phyloP scores from a whole-genome alignment of 176 grass and related monocot species.

The Phragmites australis region DNA sequence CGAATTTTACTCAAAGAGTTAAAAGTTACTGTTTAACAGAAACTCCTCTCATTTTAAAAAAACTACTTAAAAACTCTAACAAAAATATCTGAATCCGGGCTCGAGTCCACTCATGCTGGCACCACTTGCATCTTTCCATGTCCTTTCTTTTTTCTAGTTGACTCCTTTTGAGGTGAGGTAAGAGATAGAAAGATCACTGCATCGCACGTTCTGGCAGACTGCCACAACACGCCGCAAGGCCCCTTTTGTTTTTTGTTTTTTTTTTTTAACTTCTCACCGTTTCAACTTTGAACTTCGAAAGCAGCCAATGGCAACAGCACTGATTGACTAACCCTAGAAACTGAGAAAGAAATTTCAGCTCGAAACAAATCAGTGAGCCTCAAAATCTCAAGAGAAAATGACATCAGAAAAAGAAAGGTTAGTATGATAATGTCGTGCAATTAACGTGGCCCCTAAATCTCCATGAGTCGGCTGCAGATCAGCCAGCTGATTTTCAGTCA shows the following conservation, averaged over 20 bases:
- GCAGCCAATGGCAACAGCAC: neutral
- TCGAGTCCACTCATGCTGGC: neutral
- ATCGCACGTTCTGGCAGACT: neutral
- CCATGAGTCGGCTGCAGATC: neutral
- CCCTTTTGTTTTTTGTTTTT: neutral
- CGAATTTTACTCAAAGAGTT: no score
- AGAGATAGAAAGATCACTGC: constrained; percentile 6
- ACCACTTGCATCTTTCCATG: constrained; percentile 25
- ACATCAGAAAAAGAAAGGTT: neutral
- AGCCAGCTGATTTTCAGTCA: neutral
- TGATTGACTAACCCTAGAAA: constrained; percentile 12
- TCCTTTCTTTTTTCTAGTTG: constrained; percentile 4
- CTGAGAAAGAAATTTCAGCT: neutral
- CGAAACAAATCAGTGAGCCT: neutral
- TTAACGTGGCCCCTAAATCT: neutral
- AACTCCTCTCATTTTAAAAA: no score
- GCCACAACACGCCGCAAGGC: neutral
- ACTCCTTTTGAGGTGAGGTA: constrained; percentile 30
- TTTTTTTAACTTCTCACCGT: neutral
- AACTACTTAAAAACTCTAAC: no score
- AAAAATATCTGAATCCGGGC: constrained; percentile 26
- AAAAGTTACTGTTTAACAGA: no score
- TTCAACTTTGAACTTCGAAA: neutral
- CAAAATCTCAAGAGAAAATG: constrained; percentile 8
- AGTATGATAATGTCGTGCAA: neutral